phyloP scores from a whole-genome alignment of 805 yeast species.

The Saccharomycopsis oosterbeekiorum region DNA sequence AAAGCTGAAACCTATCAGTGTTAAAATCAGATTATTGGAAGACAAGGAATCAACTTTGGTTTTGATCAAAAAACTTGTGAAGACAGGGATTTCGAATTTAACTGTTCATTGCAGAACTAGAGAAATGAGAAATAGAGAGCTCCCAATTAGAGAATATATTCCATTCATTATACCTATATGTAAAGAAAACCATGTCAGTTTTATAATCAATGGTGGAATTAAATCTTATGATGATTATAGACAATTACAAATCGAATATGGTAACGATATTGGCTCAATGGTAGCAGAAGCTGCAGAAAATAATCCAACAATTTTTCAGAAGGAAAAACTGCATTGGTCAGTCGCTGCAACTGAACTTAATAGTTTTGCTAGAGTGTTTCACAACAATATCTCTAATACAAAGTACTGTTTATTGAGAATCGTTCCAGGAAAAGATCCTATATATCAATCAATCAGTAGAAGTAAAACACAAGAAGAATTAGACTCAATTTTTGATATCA shows the following conservation, averaged over 20 bases:
- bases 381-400: slow-evolving; percentile 61
- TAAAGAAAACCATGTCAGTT: slow-evolving; percentile 49
- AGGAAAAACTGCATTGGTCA: slow-evolving; percentile 41
- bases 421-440: slow-evolving; percentile 62
- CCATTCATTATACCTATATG: slow-evolving; percentile 54
- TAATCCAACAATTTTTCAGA: slow-evolving; percentile 69
- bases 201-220: slow-evolving; percentile 78
- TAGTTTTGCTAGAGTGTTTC: slow-evolving; percentile 40
- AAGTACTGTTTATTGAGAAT: slow-evolving; percentile 74
- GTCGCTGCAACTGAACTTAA: slow-evolving; percentile 46
- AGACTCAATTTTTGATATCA: neutral
- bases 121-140: slow-evolving; percentile 79
- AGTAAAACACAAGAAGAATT: slow-evolving; percentile 29
- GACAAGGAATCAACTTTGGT: slow-evolving; percentile 48
- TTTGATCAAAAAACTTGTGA: slow-evolving; percentile 46
- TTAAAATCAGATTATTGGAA: slow-evolving; percentile 76
- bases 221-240: slow-evolving; percentile 42
- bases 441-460: slow-evolving; percentile 47
- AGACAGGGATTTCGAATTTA: slow-evolving; percentile 76
- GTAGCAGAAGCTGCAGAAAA: slow-evolving; percentile 84
- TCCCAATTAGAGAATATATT: slow-evolving; percentile 65
- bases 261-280: slow-evolving; percentile 77
- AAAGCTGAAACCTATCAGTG: slow-evolving; percentile 70
- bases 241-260: slow-evolving; percentile 41
- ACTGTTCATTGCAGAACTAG: slow-evolving; percentile 90